phyloP scores from a whole-genome alignment of 768 basidiomycete species.

The Lactarius pseudohatsudake region DNA sequence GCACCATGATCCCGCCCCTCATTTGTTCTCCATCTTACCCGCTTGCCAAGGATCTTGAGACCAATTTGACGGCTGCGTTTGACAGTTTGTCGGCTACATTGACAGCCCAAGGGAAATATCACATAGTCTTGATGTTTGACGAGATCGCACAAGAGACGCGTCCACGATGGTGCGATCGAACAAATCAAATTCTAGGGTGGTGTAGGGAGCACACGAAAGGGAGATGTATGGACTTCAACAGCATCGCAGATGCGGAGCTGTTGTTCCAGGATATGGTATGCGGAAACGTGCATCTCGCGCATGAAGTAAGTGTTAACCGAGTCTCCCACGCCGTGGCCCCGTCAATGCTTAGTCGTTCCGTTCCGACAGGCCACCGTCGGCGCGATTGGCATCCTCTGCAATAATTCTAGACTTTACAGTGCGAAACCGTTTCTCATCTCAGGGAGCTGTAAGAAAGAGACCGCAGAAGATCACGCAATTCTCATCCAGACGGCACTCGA shows the following conservation, averaged over 20 bases:
- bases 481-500: background rate
- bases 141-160: background rate
- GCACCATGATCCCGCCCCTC: background rate
- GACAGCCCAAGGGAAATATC: background rate
- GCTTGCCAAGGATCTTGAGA: background rate
- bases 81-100: background rate
- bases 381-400: background rate
- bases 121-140: conserved; percentile 6
- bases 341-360: too few relatives aligned
- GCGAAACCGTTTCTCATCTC: background rate
- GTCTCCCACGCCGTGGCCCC: too few relatives aligned
- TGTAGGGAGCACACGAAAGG: conserved; percentile 4
- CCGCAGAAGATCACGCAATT: background rate
- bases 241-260: background rate
- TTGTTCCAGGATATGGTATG: background rate
- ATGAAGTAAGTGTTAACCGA: background rate
- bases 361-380: conserved; percentile 14
- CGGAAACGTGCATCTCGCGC: background rate
- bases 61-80: background rate
- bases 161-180: conserved; percentile 3
- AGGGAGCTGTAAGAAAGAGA: conserved; percentile 3
- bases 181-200: conserved; percentile 10
- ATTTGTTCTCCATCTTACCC: background rate
- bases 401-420: conserved; percentile 7
- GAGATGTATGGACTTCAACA: background rate